Evolutionary conservation across 2,329 filamentous ascomycete genomes (phyloP).

Genomic region (Gnomoniopsis sp.): DNA sequence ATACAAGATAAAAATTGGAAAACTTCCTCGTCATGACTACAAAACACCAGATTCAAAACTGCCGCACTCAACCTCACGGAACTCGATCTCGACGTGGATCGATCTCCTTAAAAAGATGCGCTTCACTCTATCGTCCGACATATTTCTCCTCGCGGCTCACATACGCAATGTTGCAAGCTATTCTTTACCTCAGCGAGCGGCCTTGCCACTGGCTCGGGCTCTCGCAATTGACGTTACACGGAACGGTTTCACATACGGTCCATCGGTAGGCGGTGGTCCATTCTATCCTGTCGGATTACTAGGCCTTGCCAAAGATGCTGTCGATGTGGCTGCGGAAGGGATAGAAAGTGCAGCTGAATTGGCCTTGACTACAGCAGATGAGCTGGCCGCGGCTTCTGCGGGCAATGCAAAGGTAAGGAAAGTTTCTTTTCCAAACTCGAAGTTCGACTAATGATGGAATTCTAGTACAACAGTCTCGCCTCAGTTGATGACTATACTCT

Average conservation of each 20-base stretch:
- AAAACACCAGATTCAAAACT: no score
- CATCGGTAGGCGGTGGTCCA: slow-evolving; percentile 6
- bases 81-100: no score
- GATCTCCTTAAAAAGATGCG: neutral
- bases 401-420: neutral
- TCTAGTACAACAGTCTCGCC: slow-evolving; percentile 27
- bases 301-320: slow-evolving; percentile 10
- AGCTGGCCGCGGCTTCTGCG: neutral
- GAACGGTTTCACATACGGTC: neutral
- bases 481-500: slow-evolving; percentile 35
- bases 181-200: slow-evolving; percentile 1
- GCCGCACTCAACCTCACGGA: no score
- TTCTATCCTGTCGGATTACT: slow-evolving; percentile 7
- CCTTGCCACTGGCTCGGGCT: neutral
- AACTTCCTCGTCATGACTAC: no score
- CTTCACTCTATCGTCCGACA: neutral
- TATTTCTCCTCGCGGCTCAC: neutral
- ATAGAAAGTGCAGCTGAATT: neutral
- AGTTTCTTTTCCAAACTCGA: neutral
- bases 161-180: neutral
- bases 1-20: no score
- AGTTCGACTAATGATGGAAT: neutral
- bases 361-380: neutral
- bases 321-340: neutral
- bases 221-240: slow-evolving; percentile 1